Percentiles rank a stretch among this genome's conserved stretches.
Conservation (phyloP, 2,329 filamentous ascomycete genomes). For the Alternaria angustiovoidea region DNA sequence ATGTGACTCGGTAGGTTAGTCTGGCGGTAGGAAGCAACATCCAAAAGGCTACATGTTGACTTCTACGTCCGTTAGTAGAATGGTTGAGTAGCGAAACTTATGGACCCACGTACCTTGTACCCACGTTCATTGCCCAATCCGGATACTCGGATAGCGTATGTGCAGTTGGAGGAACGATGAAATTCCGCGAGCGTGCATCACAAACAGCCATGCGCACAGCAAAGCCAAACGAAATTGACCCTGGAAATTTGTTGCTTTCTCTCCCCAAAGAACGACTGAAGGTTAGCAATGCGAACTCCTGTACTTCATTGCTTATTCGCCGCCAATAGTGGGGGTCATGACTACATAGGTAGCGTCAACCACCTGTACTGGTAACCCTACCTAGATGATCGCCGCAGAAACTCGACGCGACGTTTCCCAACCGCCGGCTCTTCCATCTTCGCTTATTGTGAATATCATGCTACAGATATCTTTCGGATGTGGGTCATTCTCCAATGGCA, state of each 20-base stretch:
- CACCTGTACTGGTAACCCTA: background rate
- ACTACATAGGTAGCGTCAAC: background rate
- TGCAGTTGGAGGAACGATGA: background rate
- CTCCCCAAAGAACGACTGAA: background rate
- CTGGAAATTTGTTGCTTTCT: background rate
- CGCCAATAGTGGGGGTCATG: background rate
- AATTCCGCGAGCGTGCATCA: background rate
- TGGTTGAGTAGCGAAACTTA: background rate
- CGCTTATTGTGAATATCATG: background rate
- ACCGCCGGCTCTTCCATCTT: background rate
- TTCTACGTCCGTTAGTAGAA: background rate
- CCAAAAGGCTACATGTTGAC: background rate
- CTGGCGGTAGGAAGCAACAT: background rate
- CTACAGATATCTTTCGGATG: background rate
- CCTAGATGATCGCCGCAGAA: background rate
- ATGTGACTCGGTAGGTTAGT: background rate
- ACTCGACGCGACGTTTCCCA: background rate
- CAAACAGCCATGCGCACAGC: background rate
- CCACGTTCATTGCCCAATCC: too few relatives aligned
- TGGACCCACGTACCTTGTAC: too few relatives aligned
- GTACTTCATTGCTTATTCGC: background rate
- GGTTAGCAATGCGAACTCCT: constrained; percentile 2
- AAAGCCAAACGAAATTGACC: background rate
- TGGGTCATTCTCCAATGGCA: background rate
- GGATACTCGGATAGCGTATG: too few relatives aligned